Conservation (phyloP, 345 rosid genomes). For the Eutrema japonicum region DNA sequence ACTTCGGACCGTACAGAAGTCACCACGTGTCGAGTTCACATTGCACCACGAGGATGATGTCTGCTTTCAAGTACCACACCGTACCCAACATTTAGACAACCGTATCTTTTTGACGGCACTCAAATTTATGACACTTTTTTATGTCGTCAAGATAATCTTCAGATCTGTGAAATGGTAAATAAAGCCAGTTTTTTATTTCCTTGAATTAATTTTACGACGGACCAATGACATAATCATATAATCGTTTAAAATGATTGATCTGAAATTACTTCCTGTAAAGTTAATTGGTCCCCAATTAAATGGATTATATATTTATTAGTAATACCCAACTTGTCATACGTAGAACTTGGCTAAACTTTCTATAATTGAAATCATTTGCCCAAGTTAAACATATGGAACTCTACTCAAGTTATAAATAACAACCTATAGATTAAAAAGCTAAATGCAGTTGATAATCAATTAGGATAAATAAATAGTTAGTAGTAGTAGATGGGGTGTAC, state of each 20-base stretch:
- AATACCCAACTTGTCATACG: slow-evolving; percentile 28
- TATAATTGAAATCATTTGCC: slow-evolving; percentile 10
- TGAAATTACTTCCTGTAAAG: slow-evolving; percentile 24
- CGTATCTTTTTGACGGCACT: slow-evolving; percentile 41
- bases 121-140: slow-evolving; percentile 28
- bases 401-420: background rate
- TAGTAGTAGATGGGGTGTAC: background rate
- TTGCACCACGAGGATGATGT: slow-evolving; percentile 38
- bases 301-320: slow-evolving; percentile 33
- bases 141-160: slow-evolving; percentile 29
- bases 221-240: slow-evolving; percentile 10
- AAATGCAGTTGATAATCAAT: slow-evolving; percentile 6
- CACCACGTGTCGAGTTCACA: slow-evolving; percentile 38
- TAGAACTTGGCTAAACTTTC: slow-evolving; percentile 28
- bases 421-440: slow-evolving; percentile 2
- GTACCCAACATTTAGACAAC: slow-evolving; percentile 48
- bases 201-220: background rate
- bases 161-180: slow-evolving; percentile 27
- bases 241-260: slow-evolving; percentile 8
- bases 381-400: background rate
- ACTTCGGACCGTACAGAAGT: slow-evolving; percentile 38
- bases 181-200: background rate
- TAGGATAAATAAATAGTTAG: background rate
- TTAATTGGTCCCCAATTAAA: slow-evolving; percentile 23
- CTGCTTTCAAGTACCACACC: slow-evolving; percentile 41